A percentile compares a stretch with the other conserved stretches of the same genome.
These are phyloP conservation scores for Diplogelasinospora grovesii DNA, from an alignment of 495 filamentous ascomycete species.

Conservation along the genomic window DNA sequence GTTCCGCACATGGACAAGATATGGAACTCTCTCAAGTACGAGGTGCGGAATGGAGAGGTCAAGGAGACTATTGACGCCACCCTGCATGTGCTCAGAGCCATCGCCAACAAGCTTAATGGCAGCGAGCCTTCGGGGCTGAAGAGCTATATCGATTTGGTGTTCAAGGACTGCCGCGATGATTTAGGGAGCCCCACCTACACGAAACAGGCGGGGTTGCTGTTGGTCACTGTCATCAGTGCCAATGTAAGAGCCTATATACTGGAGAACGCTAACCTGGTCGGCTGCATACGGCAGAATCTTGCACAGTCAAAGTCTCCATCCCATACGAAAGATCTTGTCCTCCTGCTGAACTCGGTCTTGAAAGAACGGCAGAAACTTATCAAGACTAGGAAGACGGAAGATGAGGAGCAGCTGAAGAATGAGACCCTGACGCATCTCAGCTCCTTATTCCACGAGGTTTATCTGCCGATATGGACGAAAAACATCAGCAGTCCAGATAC, in stretches of 20 bases:
- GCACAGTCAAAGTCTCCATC: slow-evolving; percentile 32
- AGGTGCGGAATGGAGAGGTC: slow-evolving; percentile 50
- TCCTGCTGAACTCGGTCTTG: slow-evolving; percentile 35
- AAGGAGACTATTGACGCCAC: slow-evolving; percentile 44
- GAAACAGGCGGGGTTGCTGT: slow-evolving; percentile 37
- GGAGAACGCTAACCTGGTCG: slow-evolving; percentile 27
- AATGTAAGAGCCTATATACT: slow-evolving; percentile 25
- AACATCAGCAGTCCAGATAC: slow-evolving; percentile 15
- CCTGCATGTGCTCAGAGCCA: slow-evolving; percentile 38
- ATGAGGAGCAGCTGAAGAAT: slow-evolving; percentile 17
- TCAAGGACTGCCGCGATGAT: slow-evolving; percentile 38
- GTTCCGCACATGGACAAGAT: slow-evolving; percentile 37
- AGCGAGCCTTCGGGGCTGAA: slow-evolving; percentile 28
- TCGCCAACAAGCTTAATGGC: slow-evolving; percentile 33
- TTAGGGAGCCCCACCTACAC: slow-evolving; percentile 38
- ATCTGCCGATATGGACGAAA: slow-evolving; percentile 33
- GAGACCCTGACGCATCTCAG: slow-evolving; percentile 12
- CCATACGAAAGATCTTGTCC: slow-evolving; percentile 36
- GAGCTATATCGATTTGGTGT: slow-evolving; percentile 30
- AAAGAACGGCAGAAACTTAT: slow-evolving; percentile 28
- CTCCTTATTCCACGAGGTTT: slow-evolving; percentile 32
- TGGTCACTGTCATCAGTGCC: slow-evolving; percentile 36
- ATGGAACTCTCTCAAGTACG: slow-evolving; percentile 51
- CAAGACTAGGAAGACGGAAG: slow-evolving; percentile 14
- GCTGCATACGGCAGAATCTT: slow-evolving; percentile 31